Conservation (phyloP, 2,329 filamentous ascomycete species). For the Canariomyces notabilis region DNA sequence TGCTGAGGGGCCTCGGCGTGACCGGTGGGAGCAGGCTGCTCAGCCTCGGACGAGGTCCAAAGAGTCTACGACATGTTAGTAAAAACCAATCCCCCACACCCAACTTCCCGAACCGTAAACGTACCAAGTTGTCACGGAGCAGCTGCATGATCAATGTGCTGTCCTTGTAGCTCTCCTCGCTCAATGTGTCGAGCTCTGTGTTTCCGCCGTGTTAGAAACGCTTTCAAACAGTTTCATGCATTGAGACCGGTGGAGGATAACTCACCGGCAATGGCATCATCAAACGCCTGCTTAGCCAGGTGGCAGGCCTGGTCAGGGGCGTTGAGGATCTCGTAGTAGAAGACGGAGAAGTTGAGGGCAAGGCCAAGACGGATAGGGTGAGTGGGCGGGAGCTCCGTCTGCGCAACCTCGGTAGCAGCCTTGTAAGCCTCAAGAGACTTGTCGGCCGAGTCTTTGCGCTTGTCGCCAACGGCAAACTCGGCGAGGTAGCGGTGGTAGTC, state of each 20-base stretch:
- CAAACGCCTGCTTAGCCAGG: slow-evolving; percentile 91
- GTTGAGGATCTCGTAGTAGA: slow-evolving; percentile 99
- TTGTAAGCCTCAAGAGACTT: slow-evolving; percentile 97
- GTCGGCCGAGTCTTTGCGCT: slow-evolving; percentile 90
- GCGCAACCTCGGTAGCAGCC: slow-evolving; percentile 80
- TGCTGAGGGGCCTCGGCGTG: slow-evolving; percentile 48
- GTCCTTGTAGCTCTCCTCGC: slow-evolving; percentile 99
- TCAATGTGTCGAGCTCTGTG: slow-evolving; percentile 87
- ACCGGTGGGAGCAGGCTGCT: slow-evolving; percentile 61
- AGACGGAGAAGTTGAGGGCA: slow-evolving; percentile 94
- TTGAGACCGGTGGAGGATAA: slow-evolving; percentile 16
- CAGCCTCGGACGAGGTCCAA: slow-evolving; percentile 98
- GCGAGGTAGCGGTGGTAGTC: slow-evolving; percentile 99
- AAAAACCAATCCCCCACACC: not conserved
- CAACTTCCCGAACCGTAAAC: slow-evolving; percentile 22
- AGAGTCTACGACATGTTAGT: slow-evolving; percentile 64
- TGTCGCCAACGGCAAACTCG: slow-evolving; percentile 91
- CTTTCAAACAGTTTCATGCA: too few species aligned
- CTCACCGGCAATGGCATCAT: slow-evolving; percentile 83
- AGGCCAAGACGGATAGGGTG: slow-evolving; percentile 91
- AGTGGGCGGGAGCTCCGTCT: slow-evolving; percentile 83
- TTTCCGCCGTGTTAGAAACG: slow-evolving; percentile 19
- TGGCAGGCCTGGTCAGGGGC: slow-evolving; percentile 97
- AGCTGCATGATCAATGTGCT: slow-evolving; percentile 99
- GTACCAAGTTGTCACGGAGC: slow-evolving; percentile 89